These are phyloP conservation scores for Pythium phragmitis DNA, from an alignment of 352 stramenopile genomes.

Conservation along the genomic window DNA sequence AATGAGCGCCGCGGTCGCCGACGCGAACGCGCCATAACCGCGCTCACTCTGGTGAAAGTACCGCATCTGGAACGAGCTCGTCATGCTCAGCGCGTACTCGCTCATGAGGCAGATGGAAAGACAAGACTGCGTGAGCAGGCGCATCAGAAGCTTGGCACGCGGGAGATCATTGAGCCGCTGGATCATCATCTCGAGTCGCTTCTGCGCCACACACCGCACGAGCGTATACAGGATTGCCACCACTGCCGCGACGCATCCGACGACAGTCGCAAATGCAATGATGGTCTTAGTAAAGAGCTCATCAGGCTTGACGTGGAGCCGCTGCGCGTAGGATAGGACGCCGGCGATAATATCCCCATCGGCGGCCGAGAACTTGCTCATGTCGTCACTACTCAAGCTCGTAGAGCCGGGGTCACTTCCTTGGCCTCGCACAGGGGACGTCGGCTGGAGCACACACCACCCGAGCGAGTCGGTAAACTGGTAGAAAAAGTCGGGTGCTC, in stretches of 20 bases:
- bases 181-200: conserved; percentile 53
- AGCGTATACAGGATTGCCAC: conserved; percentile 60
- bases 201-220: conserved; percentile 42
- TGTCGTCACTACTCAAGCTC: conserved; percentile 28
- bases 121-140: conserved; percentile 63
- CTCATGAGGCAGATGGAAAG: conserved; percentile 77
- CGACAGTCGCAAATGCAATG: conserved; percentile 59
- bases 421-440: conserved; percentile 3
- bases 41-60: conserved; percentile 52
- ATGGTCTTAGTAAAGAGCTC: conserved; percentile 74
- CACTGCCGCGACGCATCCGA: conserved; percentile 52
- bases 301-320: conserved; percentile 61
- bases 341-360: conserved; percentile 77
- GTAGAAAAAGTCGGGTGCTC: conserved; percentile 57
- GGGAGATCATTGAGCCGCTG: conserved; percentile 65
- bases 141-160: conserved; percentile 65
- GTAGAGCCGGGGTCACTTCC: conserved; percentile 14
- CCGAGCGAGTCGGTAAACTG: conserved; percentile 71
- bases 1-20: conserved; percentile 58
- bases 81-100: conserved; percentile 81
- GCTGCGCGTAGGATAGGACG: conserved; percentile 62
- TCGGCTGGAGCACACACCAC: conserved; percentile 54
- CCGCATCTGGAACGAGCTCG: conserved; percentile 74
- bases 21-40: conserved; percentile 52
- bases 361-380: conserved; percentile 47